A percentile compares a stretch with the other conserved stretches of the same genome.
Evolutionary conservation across 768 basidiomycete genomes (phyloP).

Genomic region (Leccinum incarnatum): DNA sequence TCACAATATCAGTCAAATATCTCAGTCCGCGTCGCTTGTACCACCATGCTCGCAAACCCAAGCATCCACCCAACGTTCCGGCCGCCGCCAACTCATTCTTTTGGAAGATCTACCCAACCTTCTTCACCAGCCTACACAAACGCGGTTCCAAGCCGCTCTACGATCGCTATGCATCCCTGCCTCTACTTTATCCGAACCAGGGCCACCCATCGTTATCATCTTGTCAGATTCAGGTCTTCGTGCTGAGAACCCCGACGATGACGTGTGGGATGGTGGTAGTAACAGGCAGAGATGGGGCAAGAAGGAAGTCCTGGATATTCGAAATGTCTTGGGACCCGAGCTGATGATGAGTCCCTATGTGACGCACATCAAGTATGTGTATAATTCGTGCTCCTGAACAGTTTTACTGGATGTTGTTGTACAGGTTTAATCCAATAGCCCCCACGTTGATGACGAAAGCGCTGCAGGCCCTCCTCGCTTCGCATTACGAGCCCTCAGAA

Average conservation of each 20-base stretch:
- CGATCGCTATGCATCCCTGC: slow-evolving; percentile 46
- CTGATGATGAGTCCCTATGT: slow-evolving; percentile 72
- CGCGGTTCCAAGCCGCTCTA: slow-evolving; percentile 70
- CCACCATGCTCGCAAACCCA: slow-evolving; percentile 2
- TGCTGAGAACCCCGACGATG: slow-evolving; percentile 56
- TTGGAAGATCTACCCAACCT: slow-evolving; percentile 93
- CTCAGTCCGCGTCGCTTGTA: slow-evolving; percentile 3
- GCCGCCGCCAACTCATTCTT: slow-evolving; percentile 62
- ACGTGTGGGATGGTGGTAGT: slow-evolving; percentile 44
- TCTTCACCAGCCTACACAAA: slow-evolving; percentile 64
- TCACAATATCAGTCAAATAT: slow-evolving; percentile 8
- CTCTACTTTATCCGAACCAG: slow-evolving; percentile 17
- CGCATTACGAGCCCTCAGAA: slow-evolving; percentile 42
- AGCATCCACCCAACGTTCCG: slow-evolving; percentile 1
- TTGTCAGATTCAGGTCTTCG: slow-evolving; percentile 80
- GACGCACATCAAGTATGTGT: slow-evolving; percentile 70
- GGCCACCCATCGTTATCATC: slow-evolving; percentile 73
- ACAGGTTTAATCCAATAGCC: slow-evolving; percentile 91
- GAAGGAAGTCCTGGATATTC: slow-evolving; percentile 58
- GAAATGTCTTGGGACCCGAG: slow-evolving; percentile 67
- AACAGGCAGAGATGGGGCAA: slow-evolving; percentile 45
- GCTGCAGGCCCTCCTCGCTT: slow-evolving; percentile 55
- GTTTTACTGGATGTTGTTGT: not conserved
- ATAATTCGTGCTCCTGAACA: not conserved
- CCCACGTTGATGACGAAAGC: slow-evolving; percentile 81